Evolutionary conservation across 2,329 filamentous ascomycete species (phyloP), one percentile per base, ranked within the genome.

Genomic region (Talaromyces sp.): DNA sequence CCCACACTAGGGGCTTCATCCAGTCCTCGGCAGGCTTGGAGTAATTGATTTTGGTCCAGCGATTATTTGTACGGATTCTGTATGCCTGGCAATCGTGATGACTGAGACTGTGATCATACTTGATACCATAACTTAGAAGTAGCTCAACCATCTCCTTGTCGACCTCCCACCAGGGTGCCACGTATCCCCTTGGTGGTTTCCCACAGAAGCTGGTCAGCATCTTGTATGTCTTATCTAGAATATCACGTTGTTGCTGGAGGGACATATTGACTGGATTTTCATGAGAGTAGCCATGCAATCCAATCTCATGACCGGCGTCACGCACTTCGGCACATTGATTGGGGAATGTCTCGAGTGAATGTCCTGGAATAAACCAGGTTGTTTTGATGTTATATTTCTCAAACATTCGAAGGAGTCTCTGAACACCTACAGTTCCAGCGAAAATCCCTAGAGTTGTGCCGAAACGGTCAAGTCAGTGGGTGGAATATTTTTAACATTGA

Each of bases 111-210:
- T 27, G 26, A 27, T 27, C 26, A 27, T 27, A 77, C 63, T 79
- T 75, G 21, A 79, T 75, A 0, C 77, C 77, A 55, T 78, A 78
- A 7, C 65, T 68, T n/a, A 80, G 70, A 57, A 78, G 66, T 21
- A 78, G 62, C 41, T 80, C 75, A 0, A 84, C 84, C 4, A 86
- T 87, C 69, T 90, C 88, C 64, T 84, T 81, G 62, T 83, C 86
- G 0, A 84, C 86, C 69, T 91, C 89, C 89, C 88, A 92, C 82
- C 84, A 92, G 0, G 89, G 89, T 0, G 88, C 89, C 0, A 91
- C 89, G 43, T 82, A 87, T 0, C 89, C 89, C 0, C 87, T 78
- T 0, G 90, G 90, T 0, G 88, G 87, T 73, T 91, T 91, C 32
- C 53, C 52, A 60, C 83, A 84, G 72, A 93, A 93, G 0, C 90